These are phyloP conservation scores for Syzygium oleosum DNA, from an alignment of 345 rosid species.

Conservation along the genomic window DNA sequence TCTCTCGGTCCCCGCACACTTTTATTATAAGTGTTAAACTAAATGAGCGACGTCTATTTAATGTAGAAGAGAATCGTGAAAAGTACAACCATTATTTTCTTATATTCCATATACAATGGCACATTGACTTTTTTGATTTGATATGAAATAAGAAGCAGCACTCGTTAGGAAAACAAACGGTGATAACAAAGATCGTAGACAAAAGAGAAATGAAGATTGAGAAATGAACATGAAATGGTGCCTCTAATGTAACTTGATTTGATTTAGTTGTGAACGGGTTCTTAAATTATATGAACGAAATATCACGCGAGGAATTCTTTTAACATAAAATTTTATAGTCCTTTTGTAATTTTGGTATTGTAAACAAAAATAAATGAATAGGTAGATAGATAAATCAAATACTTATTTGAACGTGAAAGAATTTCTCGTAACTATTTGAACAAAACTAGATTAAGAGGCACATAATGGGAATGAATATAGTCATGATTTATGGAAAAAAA, in stretches of 20 bases:
- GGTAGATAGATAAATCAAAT: background rate
- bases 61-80: too few species aligned
- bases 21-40: too few species aligned
- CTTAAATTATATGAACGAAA: background rate
- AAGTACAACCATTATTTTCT: too few species aligned
- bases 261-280: background rate
- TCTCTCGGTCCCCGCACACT: background rate
- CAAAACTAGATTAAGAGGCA: background rate
- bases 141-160: background rate
- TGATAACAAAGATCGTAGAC: background rate
- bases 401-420: background rate
- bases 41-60: too few species aligned
- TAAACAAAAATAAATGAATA: background rate
- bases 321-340: background rate
- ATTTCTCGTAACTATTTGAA: background rate
- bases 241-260: background rate
- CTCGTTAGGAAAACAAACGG: background rate
- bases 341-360: background rate
- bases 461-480: background rate
- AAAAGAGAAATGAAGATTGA: background rate
- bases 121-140: background rate
- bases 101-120: too few species aligned
- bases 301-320: too few species aligned
- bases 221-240: background rate
- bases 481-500: background rate